Percentiles rank a stretch among this genome's conserved stretches.
Evolutionary conservation across 768 basidiomycete species (phyloP).

Genomic region (Gelatoporia subvermispora): DNA sequence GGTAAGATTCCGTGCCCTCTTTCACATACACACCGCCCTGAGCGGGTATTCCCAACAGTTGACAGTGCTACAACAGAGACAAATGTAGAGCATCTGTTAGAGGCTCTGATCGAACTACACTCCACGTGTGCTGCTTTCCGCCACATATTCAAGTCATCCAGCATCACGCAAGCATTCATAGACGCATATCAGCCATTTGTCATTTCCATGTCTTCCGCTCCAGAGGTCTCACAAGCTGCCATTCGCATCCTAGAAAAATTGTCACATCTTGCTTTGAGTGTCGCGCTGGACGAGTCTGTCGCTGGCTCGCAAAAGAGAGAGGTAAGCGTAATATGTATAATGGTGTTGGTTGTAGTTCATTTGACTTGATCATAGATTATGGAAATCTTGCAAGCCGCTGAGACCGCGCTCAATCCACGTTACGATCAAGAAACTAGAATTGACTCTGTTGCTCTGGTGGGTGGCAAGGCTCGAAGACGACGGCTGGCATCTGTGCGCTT

Average conservation of each 20-base stretch:
- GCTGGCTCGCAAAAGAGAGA: constrained; percentile 67
- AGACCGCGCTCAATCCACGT: constrained; percentile 44
- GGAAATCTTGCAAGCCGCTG: constrained; percentile 50
- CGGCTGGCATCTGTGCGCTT: constrained; percentile 52
- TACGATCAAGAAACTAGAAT: constrained; percentile 42
- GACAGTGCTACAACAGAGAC: constrained; percentile 21
- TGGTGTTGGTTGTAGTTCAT: neutral
- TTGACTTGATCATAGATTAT: constrained; percentile 40
- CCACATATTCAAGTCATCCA: constrained; percentile 68
- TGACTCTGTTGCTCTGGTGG: constrained; percentile 48
- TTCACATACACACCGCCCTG: constrained; percentile 3
- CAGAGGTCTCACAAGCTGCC: constrained; percentile 37
- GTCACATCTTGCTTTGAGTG: constrained; percentile 60
- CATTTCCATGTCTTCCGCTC: constrained; percentile 31
- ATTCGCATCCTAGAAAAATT: constrained; percentile 66
- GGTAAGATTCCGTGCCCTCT: constrained; percentile 6
- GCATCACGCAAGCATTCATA: constrained; percentile 61
- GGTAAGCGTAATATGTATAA: constrained; percentile 35
- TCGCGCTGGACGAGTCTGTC: constrained; percentile 61
- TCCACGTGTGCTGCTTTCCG: constrained; percentile 61
- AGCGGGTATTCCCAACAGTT: constrained; percentile 6
- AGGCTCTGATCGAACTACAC: constrained; percentile 67
- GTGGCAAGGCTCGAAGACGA: constrained; percentile 47
- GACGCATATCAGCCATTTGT: constrained; percentile 59
- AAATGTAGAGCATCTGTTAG: constrained; percentile 57